Percentiles rank a stretch among this genome's conserved stretches.
phyloP scores from a whole-genome alignment of 202 grass and related monocot species.

The Miscanthus sacchariflorus region DNA sequence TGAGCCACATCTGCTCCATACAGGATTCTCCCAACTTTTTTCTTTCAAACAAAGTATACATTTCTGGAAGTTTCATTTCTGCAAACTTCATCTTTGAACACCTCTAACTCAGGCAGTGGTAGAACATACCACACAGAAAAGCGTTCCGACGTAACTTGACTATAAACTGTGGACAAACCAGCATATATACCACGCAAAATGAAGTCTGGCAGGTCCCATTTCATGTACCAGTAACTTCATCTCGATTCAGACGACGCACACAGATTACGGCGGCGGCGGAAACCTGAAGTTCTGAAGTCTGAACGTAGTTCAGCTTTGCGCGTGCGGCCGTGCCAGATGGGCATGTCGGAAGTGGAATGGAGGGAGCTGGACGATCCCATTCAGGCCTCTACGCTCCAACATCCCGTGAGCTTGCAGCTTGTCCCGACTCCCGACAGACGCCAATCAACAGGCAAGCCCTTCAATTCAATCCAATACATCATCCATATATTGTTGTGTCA shows the following conservation, averaged over 20 bases:
- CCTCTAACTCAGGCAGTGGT: background rate
- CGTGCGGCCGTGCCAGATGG: background rate
- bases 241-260: constrained; percentile 5
- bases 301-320: background rate
- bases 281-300: background rate
- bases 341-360: background rate
- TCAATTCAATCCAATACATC: constrained; percentile 28
- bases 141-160: no score
- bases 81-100: background rate
- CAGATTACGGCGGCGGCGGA: background rate
- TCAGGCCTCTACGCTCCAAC: constrained; percentile 11
- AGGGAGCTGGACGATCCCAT: background rate
- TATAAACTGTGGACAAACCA: background rate
- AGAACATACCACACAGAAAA: no score
- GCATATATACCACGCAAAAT: background rate
- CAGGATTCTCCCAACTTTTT: background rate
- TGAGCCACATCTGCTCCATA: background rate
- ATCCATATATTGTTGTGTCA: background rate
- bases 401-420: constrained; percentile 47
- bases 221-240: background rate
- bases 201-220: background rate
- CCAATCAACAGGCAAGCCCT: background rate
- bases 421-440: constrained; percentile 36
- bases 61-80: background rate
- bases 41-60: no score